A percentile compares a stretch with the other conserved stretches of the same genome.
Conservation (phyloP, 805 yeast species). For the Kuraishia piskuri region DNA sequence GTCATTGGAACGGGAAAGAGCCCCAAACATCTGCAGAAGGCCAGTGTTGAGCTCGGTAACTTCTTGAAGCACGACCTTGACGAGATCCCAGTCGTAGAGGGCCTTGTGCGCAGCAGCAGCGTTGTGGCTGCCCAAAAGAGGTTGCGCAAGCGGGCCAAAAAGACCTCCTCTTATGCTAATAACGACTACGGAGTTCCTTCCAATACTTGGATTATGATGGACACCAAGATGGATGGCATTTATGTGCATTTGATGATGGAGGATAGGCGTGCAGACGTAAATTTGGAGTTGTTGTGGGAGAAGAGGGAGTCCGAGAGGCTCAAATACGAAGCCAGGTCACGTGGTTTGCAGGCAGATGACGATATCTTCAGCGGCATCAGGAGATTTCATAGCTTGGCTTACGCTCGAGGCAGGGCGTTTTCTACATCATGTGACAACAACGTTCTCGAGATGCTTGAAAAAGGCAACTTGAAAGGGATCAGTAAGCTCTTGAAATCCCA, state of each 20-base stretch:
- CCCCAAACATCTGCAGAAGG: conserved; percentile 64
- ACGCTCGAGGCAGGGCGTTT: no score
- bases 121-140: conserved; percentile 43
- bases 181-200: conserved; percentile 47
- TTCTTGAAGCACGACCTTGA: conserved; percentile 45
- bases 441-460: background rate
- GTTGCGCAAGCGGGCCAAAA: conserved; percentile 44
- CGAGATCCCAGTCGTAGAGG: conserved; percentile 54
- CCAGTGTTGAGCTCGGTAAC: conserved; percentile 49
- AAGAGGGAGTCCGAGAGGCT: conserved; percentile 23
- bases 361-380: conserved; percentile 37
- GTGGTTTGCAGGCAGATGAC: conserved; percentile 19
- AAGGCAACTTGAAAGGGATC: background rate
- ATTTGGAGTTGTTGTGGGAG: conserved; percentile 67
- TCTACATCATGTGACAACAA: conserved; percentile 1
- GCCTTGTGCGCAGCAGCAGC: conserved; percentile 52
- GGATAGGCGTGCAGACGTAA: conserved; percentile 57
- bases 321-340: conserved; percentile 15
- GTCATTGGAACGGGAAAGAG: conserved; percentile 72
- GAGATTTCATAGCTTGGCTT: conserved; percentile 30
- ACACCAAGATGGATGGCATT: conserved; percentile 53
- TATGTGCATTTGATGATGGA: conserved; percentile 67
- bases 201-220: conserved; percentile 81
- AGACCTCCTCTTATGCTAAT: conserved; percentile 42
- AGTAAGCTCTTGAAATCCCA: background rate